Evolutionary conservation across 2,329 filamentous ascomycete genomes (phyloP).

Genomic region (Pyricularia sp.): DNA sequence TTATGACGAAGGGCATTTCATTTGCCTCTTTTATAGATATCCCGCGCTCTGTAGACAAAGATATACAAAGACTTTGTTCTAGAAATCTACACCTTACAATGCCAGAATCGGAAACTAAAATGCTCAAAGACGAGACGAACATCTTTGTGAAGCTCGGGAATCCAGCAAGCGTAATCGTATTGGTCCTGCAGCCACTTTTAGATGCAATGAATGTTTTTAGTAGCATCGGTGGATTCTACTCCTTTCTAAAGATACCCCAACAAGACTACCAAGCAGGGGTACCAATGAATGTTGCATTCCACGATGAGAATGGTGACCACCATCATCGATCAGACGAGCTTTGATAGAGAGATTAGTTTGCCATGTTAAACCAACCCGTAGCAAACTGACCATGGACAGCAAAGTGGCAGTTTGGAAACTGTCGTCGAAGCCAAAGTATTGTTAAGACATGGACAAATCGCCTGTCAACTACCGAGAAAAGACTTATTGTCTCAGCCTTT

Average conservation of each 20-base stretch:
- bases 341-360: no score
- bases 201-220: no score
- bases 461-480: background rate
- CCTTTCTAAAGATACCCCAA: no score
- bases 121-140: background rate
- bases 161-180: background rate
- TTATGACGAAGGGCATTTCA: background rate
- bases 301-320: no score
- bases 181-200: no score
- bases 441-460: background rate
- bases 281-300: background rate
- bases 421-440: background rate
- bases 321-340: background rate
- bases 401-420: background rate
- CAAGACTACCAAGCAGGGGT: no score
- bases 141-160: background rate
- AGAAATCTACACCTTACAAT: background rate
- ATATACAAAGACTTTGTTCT: background rate
- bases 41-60: background rate
- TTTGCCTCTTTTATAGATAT: background rate
- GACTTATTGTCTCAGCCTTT: background rate
- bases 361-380: background rate
- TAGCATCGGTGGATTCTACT: no score
- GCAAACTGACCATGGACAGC: background rate
- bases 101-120: background rate